Evolutionary conservation across 495 filamentous ascomycete genomes (phyloP).

Genomic region (Lasiosphaeriaceae sp.): DNA sequence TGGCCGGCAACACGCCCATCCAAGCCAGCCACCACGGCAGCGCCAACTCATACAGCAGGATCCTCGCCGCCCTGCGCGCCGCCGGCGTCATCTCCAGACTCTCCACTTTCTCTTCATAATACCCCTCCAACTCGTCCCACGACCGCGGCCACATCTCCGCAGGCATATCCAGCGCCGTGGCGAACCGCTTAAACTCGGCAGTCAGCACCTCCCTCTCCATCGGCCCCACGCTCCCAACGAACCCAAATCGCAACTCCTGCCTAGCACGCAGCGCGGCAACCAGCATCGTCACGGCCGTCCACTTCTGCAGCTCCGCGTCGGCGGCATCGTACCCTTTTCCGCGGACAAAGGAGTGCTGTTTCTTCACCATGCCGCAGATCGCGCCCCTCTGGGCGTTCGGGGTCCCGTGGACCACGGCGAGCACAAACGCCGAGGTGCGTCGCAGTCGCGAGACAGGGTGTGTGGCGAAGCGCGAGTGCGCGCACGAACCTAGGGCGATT

Average conservation of each 20-base stretch:
- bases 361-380: conserved; percentile 2
- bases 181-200: conserved; percentile 3
- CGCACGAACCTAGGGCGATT: conserved; percentile 11
- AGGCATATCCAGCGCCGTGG: conserved; percentile 11
- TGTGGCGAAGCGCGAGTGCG: conserved; percentile 11
- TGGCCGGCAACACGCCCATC: conserved; percentile 4
- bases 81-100: conserved; percentile 4
- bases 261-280: conserved; percentile 1
- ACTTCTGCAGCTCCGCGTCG: conserved; percentile 22
- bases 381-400: background rate
- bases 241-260: too few species aligned
- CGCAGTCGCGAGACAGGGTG: conserved; percentile 14
- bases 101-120: conserved; percentile 1
- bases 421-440: conserved; percentile 7
- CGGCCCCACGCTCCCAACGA: too few species aligned
- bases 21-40: conserved; percentile 17
- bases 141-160: conserved; percentile 5
- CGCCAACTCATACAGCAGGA: conserved; percentile 5
- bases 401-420: background rate
- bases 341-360: conserved; percentile 9
- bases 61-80: conserved; percentile 4
- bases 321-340: conserved; percentile 15
- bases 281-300: conserved; percentile 23
- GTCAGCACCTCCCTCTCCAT: conserved; percentile 8
- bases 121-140: conserved; percentile 13